Evolutionary conservation across 805 yeast species (phyloP).

Genomic region (Kuraishia borneana): DNA sequence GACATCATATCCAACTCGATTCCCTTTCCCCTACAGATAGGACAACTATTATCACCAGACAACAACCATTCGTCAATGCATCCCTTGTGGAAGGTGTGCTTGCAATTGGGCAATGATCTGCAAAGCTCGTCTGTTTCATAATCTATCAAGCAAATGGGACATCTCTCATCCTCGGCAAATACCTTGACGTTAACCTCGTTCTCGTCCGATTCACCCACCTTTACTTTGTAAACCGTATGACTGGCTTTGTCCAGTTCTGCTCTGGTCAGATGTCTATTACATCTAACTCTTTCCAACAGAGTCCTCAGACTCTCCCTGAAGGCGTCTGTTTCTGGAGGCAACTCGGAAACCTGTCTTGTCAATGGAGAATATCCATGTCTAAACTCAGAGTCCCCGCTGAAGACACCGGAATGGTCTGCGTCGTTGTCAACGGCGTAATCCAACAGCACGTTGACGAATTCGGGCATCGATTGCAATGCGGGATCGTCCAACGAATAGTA

Average conservation of each 20-base stretch:
- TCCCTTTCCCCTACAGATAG: slow-evolving; percentile 41
- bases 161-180: slow-evolving; percentile 20
- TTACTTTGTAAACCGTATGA: not conserved
- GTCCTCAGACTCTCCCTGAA: not conserved
- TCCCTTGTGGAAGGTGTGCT: slow-evolving; percentile 39
- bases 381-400: not conserved
- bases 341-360: slow-evolving; percentile 1
- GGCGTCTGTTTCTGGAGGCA: slow-evolving; percentile 1
- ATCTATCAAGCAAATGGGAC: slow-evolving; percentile 42
- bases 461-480: slow-evolving; percentile 31
- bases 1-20: slow-evolving; percentile 1
- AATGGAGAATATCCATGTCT: not conserved
- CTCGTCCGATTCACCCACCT: not conserved
- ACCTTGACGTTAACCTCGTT: not conserved
- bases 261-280: not conserved
- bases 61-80: slow-evolving; percentile 52
- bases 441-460: slow-evolving; percentile 11
- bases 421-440: slow-evolving; percentile 4
- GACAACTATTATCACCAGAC: slow-evolving; percentile 44
- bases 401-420: not conserved
- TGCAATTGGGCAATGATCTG: slow-evolving; percentile 31
- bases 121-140: slow-evolving; percentile 35
- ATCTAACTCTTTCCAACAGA: not conserved
- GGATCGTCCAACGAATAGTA: slow-evolving; percentile 27
- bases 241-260: not conserved